Evolutionary conservation across 2,329 filamentous ascomycete species (phyloP).

Genomic region (Cyclaneusma minus): DNA sequence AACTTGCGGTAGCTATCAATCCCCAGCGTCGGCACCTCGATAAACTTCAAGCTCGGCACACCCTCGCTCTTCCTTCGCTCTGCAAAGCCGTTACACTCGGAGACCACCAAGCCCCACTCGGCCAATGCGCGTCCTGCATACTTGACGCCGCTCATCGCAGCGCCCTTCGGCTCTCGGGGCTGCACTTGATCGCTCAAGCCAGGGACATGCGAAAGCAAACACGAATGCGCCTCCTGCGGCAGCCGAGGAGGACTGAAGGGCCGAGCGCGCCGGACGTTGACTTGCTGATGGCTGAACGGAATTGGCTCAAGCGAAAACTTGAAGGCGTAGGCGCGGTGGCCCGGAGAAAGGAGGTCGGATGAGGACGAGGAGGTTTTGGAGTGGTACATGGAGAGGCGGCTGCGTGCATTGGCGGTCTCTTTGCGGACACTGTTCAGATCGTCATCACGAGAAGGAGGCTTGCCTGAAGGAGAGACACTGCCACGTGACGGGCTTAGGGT

Average conservation of each 20-base stretch:
- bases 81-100: constrained; percentile 69
- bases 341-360: constrained; percentile 31
- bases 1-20: constrained; percentile 42
- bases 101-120: constrained; percentile 62
- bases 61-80: constrained; percentile 63
- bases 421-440: constrained; percentile 31
- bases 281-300: constrained; percentile 21
- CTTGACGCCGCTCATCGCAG: constrained; percentile 24
- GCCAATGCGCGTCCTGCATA: constrained; percentile 61
- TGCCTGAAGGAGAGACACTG: no score
- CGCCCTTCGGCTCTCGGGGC: constrained; percentile 9
- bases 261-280: constrained; percentile 41
- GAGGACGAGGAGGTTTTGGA: constrained; percentile 39
- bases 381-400: constrained; percentile 19
- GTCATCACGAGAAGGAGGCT: no score
- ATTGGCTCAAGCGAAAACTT: constrained; percentile 60
- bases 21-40: constrained; percentile 52
- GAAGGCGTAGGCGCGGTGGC: constrained; percentile 41
- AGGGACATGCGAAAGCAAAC: constrained; percentile 28
- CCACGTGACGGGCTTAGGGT: no score
- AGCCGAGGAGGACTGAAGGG: constrained; percentile 54
- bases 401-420: constrained; percentile 31
- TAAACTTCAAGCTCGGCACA: constrained; percentile 45
- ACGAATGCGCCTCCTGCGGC: constrained; percentile 52
- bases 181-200: constrained; percentile 12